Percentiles rank a stretch among this genome's conserved stretches.
Evolutionary conservation across 805 yeast genomes (phyloP).

Genomic region (Soucietia sequanensis): DNA sequence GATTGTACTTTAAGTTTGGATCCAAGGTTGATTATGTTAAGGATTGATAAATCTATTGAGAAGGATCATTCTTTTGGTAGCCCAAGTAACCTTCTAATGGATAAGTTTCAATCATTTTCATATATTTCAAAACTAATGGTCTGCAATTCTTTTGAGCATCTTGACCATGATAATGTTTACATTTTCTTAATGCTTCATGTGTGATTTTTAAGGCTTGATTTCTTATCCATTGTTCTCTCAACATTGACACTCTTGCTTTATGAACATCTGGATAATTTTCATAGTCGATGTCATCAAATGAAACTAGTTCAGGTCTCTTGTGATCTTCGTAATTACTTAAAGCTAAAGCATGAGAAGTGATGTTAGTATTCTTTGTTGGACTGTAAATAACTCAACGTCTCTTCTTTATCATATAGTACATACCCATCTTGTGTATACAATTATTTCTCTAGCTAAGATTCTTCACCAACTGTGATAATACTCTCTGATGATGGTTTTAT

Average conservation of each 20-base stretch:
- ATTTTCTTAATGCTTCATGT: slow-evolving; percentile 73
- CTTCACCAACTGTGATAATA: too few species aligned
- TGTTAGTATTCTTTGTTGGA: too few species aligned
- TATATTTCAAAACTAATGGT: slow-evolving; percentile 71
- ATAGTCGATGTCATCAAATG: slow-evolving; percentile 82
- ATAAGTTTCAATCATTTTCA: slow-evolving; percentile 71
- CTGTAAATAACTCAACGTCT: too few species aligned
- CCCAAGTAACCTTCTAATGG: slow-evolving; percentile 73
- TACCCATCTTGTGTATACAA: too few species aligned
- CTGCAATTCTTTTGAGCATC: slow-evolving; percentile 70
- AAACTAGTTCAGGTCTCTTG: slow-evolving; percentile 65
- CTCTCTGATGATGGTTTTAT: too few species aligned
- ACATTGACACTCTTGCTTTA: slow-evolving; percentile 72
- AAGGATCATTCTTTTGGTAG: slow-evolving; percentile 87
- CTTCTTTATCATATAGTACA: too few species aligned
- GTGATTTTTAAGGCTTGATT: slow-evolving; percentile 63
- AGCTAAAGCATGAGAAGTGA: slow-evolving; percentile 11
- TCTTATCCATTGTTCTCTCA: slow-evolving; percentile 79
- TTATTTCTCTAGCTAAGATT: too few species aligned
- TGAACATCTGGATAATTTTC: slow-evolving; percentile 60
- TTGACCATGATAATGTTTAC: slow-evolving; percentile 59
- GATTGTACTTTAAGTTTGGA: not conserved
- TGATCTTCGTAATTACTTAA: slow-evolving; percentile 40
- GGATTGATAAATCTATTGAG: too few species aligned
- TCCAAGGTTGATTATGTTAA: too few species aligned